These are phyloP conservation scores for Alternaria novae-zelandiae DNA, from an alignment of 2,329 filamentous ascomycete genomes.

Conservation along the genomic window DNA sequence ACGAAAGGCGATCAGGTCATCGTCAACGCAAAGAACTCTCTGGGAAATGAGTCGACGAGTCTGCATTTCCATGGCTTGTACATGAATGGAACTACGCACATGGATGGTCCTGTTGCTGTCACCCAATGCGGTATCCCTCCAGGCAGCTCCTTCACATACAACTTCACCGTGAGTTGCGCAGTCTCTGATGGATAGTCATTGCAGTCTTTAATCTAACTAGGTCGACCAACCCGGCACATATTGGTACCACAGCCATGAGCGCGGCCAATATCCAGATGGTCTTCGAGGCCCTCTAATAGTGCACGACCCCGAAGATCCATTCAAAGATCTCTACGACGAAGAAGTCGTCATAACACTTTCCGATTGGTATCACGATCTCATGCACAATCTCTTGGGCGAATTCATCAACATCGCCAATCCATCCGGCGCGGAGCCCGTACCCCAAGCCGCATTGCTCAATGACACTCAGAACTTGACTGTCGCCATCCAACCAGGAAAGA, in stretches of 20 bases:
- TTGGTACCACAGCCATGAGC: constrained; percentile 73
- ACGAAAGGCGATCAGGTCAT: constrained; percentile 76
- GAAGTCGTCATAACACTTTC: constrained; percentile 72
- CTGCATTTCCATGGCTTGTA: constrained; percentile 82
- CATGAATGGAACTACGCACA: constrained; percentile 75
- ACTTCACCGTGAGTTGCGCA: constrained; percentile 36
- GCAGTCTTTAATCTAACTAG: constrained; percentile 51
- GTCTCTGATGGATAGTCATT: not conserved
- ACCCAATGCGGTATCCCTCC: constrained; percentile 66
- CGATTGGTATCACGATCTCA: constrained; percentile 73
- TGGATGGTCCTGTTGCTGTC: constrained; percentile 74
- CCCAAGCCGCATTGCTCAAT: constrained; percentile 70
- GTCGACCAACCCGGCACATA: constrained; percentile 62
- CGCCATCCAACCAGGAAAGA: constrained; percentile 58
- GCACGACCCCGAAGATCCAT: constrained; percentile 63
- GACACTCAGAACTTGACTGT: constrained; percentile 59
- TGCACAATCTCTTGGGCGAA: constrained; percentile 50
- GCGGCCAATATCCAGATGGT: constrained; percentile 70
- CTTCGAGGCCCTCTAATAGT: constrained; percentile 71
- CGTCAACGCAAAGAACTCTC: constrained; percentile 71
- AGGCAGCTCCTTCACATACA: constrained; percentile 69
- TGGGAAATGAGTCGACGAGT: constrained; percentile 67
- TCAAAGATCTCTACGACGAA: constrained; percentile 60
- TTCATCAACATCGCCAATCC: constrained; percentile 61
- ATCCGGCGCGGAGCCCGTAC: constrained; percentile 69